Evolutionary conservation across 2,329 filamentous ascomycete species (phyloP).

Genomic region (Botrytis deweyae): DNA sequence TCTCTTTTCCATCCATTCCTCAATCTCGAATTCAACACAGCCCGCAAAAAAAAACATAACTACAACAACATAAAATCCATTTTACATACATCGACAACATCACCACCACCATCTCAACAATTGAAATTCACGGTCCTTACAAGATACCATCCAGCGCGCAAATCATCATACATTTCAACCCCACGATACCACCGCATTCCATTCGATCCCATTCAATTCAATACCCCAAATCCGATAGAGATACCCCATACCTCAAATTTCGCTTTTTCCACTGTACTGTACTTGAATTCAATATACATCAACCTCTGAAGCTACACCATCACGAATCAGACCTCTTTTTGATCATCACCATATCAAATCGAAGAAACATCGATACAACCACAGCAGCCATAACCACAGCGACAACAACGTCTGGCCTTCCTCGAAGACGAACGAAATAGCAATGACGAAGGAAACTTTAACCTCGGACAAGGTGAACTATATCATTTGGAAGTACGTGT

Average conservation of each 20-base stretch:
- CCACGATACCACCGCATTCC: not conserved
- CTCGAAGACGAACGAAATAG: conserved; percentile 3
- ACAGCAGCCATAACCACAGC: not conserved
- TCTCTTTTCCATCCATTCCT: conserved; percentile 22
- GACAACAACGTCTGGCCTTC: not conserved
- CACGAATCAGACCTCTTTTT: not conserved
- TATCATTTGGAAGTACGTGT: conserved; percentile 66
- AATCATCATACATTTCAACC: not conserved
- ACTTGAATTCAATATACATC: not conserved
- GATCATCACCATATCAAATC: not conserved
- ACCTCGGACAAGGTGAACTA: conserved; percentile 69
- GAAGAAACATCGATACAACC: not conserved
- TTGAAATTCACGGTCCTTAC: conserved; percentile 9
- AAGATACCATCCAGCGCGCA: conserved; percentile 5
- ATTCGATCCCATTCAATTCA: not conserved
- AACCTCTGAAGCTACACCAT: not conserved
- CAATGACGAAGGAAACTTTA: conserved; percentile 45
- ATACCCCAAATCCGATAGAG: not conserved
- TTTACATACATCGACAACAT: conserved; percentile 19
- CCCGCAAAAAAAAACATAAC: conserved; percentile 16
- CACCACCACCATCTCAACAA: conserved; percentile 3
- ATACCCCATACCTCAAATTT: not conserved
- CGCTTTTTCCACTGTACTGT: not conserved
- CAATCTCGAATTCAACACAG: conserved; percentile 21
- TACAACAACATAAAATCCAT: conserved; percentile 5